Percentiles rank a stretch among this genome's conserved stretches.
Evolutionary conservation across 2,329 filamentous ascomycete genomes (phyloP).

Genomic region (Fusarium illudens): DNA sequence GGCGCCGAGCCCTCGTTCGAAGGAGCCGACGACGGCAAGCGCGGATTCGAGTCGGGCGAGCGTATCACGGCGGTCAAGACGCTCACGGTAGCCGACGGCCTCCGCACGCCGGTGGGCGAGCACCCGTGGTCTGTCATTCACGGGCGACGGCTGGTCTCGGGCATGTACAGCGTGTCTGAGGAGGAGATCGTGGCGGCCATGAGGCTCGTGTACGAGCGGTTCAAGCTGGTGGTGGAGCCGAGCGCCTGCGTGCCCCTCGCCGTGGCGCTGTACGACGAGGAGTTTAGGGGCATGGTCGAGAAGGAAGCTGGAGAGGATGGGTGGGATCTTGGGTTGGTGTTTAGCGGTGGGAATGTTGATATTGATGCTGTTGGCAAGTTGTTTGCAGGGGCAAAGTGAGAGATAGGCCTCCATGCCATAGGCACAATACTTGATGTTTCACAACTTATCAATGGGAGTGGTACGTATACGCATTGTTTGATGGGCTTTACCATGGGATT

Average conservation of each 20-base stretch:
- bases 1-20: conserved; percentile 85
- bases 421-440: too few species aligned
- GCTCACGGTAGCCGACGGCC: conserved; percentile 86
- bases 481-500: neutral
- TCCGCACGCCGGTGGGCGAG: conserved; percentile 82
- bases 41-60: conserved; percentile 70
- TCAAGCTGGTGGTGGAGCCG: conserved; percentile 93
- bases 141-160: conserved; percentile 72
- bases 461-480: neutral
- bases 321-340: conserved; percentile 73
- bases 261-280: conserved; percentile 83
- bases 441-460: too few species aligned
- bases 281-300: conserved; percentile 77
- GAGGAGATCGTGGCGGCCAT: conserved; percentile 82
- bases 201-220: conserved; percentile 80
- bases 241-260: conserved; percentile 86
- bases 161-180: conserved; percentile 79
- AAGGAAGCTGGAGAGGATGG: conserved; percentile 73
- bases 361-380: conserved; percentile 62
- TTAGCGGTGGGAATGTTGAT: conserved; percentile 69
- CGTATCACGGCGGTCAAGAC: conserved; percentile 75
- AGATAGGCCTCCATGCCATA: too few species aligned
- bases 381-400: conserved; percentile 47
- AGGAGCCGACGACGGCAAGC: conserved; percentile 82
- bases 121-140: conserved; percentile 82